phyloP scores from a whole-genome alignment of 805 yeast genomes.

The Pichia cephalocereana region DNA sequence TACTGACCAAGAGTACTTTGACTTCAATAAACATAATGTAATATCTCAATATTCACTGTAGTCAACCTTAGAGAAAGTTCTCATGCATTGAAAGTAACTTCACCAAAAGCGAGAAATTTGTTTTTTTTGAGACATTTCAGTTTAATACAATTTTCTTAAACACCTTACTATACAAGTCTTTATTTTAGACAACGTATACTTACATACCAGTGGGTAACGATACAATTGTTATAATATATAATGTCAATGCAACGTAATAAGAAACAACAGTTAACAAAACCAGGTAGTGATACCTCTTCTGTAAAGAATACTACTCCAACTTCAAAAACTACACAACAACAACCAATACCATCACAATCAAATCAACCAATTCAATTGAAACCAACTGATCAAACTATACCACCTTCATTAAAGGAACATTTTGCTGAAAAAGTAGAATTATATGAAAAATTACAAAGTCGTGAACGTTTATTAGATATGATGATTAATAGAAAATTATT shows the following conservation, averaged over 20 bases:
- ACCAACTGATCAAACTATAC: conserved; percentile 28
- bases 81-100: too few species aligned
- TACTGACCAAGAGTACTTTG: too few species aligned
- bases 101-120: too few species aligned
- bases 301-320: background rate
- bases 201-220: too few species aligned
- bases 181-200: too few species aligned
- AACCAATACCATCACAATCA: conserved; percentile 10
- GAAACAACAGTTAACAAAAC: background rate
- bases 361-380: conserved; percentile 22
- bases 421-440: conserved; percentile 47
- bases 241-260: conserved; percentile 1
- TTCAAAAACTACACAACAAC: conserved; percentile 4
- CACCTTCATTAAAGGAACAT: conserved; percentile 19
- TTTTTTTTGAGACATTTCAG: too few species aligned
- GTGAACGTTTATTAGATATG: conserved; percentile 78
- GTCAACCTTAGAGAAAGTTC: too few species aligned
- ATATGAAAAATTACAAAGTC: conserved; percentile 62
- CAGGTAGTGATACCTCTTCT: background rate
- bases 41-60: too few species aligned
- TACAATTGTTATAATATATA: too few species aligned
- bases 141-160: too few species aligned
- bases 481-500: conserved; percentile 73
- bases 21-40: too few species aligned
- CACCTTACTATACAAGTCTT: too few species aligned